Evolutionary conservation across 495 filamentous ascomycete genomes (phyloP), one percentile per base, ranked within the genome.

Genomic region (Penicillium riverlandense): DNA sequence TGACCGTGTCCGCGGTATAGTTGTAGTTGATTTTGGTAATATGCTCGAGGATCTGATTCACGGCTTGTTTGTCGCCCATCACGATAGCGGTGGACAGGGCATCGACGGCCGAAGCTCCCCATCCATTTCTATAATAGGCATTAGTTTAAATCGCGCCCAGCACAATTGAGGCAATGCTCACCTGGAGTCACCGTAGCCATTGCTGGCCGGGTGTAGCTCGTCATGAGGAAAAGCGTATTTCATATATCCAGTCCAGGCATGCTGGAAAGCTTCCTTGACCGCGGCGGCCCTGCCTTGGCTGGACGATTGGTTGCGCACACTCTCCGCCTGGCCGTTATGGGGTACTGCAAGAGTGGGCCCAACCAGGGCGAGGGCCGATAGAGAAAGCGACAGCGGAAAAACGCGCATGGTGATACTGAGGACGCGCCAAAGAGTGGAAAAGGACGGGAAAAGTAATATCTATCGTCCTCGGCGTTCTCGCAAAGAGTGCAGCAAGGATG

Each of bases 91-190:
- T 95, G 44, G 78, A 84, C 29, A 95, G 66, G 10, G 87, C 88
- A 65, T 95, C 89, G 11, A 92, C 76, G 6, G 88, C 86, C 34
- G 78, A 85, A 35, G 89, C 88, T 9, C 89, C 89, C 89, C 89
- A 95, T 48, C 83, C 83, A 57, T 91, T 92, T 44, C 88, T 88
- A 41, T 37, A 31, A 38, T 61, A 3, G 32, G 32, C n/a, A 12
- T 34, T 10, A 34, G 9, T 34, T 12, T 10, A 6, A 6, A 34
- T 34, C 32, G 9, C 2, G 32, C 6, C n/a, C 7, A 22, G 22
- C 22, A 22, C 22, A 22, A 22, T 22, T 22, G 3, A 10, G 35
- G 22, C 15, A 34, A 37, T 43, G 53, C 70, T 52, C 64, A 88
- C 85, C 85, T 76, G 31, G 86, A 85, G 54, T 94, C 80, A 10